Percentiles rank a stretch among this genome's conserved stretches.
Evolutionary conservation across 2,329 filamentous ascomycete species (phyloP).

Genomic region (Venturia effusa): DNA sequence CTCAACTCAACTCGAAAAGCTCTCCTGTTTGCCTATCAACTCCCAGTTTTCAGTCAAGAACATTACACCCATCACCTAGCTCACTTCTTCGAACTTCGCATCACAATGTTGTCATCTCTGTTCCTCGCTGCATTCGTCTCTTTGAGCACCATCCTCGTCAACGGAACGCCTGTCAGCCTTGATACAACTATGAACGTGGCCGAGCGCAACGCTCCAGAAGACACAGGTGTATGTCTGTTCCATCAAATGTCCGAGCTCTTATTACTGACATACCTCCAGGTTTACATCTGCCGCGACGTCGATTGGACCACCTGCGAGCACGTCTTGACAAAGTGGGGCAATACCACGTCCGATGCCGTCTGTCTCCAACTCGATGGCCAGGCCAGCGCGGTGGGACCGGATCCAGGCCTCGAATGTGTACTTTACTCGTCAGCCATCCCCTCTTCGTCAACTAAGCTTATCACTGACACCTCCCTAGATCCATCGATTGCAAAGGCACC

Average conservation of each 20-base stretch:
- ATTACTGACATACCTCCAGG: background rate
- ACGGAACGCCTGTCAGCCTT: background rate
- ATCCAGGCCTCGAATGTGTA: background rate
- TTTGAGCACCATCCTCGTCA: background rate
- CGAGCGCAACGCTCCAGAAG: background rate
- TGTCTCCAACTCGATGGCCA: constrained; percentile 2
- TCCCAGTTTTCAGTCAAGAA: background rate
- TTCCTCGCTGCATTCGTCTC: background rate
- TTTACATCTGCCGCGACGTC: background rate
- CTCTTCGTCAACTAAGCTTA: background rate
- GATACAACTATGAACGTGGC: background rate
- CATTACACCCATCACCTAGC: background rate
- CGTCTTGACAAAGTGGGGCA: background rate
- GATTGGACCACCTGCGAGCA: background rate
- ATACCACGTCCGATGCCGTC: background rate
- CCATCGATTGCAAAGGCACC: constrained; percentile 4
- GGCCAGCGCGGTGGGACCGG: background rate
- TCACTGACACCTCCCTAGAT: background rate
- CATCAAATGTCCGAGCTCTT: background rate
- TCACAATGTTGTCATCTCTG: constrained; percentile 2
- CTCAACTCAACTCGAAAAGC: background rate
- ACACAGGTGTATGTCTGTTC: background rate
- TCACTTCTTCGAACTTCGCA: background rate
- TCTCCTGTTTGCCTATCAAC: background rate
- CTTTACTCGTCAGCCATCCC: background rate